phyloP scores from a whole-genome alignment of 2,329 filamentous ascomycete genomes.

The Ophiocordyceps australis region DNA sequence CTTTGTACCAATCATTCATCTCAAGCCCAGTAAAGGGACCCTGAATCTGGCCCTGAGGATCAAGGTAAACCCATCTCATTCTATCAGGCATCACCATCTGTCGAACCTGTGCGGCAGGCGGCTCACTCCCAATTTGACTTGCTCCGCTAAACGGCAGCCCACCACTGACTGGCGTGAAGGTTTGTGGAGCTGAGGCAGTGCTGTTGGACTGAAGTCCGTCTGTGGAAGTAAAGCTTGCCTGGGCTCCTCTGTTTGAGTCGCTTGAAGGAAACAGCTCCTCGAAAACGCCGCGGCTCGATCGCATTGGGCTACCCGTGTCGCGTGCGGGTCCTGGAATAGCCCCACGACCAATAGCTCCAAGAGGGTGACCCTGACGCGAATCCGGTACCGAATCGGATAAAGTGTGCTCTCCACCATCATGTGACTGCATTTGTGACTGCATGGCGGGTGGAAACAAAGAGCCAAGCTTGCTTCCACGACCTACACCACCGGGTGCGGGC shows the following conservation, averaged over 20 bases:
- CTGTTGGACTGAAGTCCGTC: slow-evolving; percentile 17
- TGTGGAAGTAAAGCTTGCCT: slow-evolving; percentile 14
- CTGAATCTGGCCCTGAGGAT: slow-evolving; percentile 81
- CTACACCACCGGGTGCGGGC: slow-evolving; percentile 38
- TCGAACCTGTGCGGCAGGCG: slow-evolving; percentile 51
- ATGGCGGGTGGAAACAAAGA: slow-evolving; percentile 76
- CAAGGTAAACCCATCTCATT: slow-evolving; percentile 97
- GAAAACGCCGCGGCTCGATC: slow-evolving; percentile 33
- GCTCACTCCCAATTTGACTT: slow-evolving; percentile 19
- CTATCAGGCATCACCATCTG: slow-evolving; percentile 99
- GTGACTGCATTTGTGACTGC: slow-evolving; percentile 75
- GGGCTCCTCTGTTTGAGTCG: slow-evolving; percentile 13
- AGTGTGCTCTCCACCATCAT: slow-evolving; percentile 49
- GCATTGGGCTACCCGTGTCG: slow-evolving; percentile 41
- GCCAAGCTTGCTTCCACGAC: slow-evolving; percentile 65
- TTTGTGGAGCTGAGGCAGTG: slow-evolving; percentile 13
- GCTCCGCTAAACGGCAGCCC: slow-evolving; percentile 14
- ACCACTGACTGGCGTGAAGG: slow-evolving; percentile 16
- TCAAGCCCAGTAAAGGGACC: slow-evolving; percentile 92
- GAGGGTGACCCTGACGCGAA: slow-evolving; percentile 39
- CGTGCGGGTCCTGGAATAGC: slow-evolving; percentile 33
- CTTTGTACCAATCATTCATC: slow-evolving; percentile 99
- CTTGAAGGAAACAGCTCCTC: slow-evolving; percentile 31
- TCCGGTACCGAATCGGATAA: slow-evolving; percentile 39
- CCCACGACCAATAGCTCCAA: slow-evolving; percentile 49